phyloP scores from a whole-genome alignment of 2,329 filamentous ascomycete genomes.

The Cladosporium phlei region DNA sequence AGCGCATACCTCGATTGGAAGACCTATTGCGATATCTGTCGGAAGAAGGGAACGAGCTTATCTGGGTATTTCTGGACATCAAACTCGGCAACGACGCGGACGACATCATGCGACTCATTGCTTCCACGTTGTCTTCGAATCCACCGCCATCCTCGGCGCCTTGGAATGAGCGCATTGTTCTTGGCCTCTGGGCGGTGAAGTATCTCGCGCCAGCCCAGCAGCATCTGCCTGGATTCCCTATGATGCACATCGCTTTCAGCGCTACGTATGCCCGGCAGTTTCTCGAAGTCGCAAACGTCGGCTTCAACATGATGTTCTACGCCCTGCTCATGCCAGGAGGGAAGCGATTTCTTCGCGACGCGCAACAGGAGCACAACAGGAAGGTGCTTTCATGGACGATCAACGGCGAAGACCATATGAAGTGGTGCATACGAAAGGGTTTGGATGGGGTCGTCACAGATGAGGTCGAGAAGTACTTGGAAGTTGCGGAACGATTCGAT shows the following conservation, averaged over 20 bases:
- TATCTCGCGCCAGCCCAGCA: slow-evolving; percentile 61
- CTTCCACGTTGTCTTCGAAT: slow-evolving; percentile 56
- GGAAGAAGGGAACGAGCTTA: slow-evolving; percentile 57
- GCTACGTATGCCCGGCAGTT: slow-evolving; percentile 66
- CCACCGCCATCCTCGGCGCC: slow-evolving; percentile 36
- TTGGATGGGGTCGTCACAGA: slow-evolving; percentile 85
- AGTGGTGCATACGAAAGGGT: slow-evolving; percentile 63
- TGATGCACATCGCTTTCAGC: slow-evolving; percentile 66
- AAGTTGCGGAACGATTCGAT: slow-evolving; percentile 51
- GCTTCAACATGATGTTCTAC: slow-evolving; percentile 72
- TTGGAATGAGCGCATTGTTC: slow-evolving; percentile 69
- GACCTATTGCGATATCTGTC: slow-evolving; percentile 72
- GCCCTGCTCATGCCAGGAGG: slow-evolving; percentile 66
- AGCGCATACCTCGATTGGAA: slow-evolving; percentile 66
- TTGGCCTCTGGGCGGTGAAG: slow-evolving; percentile 78
- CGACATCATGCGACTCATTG: slow-evolving; percentile 65
- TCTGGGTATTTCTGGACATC: slow-evolving; percentile 85
- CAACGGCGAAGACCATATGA: slow-evolving; percentile 73
- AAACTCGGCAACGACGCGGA: slow-evolving; percentile 72
- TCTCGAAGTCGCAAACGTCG: slow-evolving; percentile 60
- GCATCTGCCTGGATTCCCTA: slow-evolving; percentile 58
- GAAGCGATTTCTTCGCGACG: slow-evolving; percentile 54
- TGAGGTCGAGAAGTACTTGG: slow-evolving; percentile 64
- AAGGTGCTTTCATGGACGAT: slow-evolving; percentile 80
- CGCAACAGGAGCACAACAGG: slow-evolving; percentile 42